phyloP scores from a whole-genome alignment of 116 monocot species.

The Zostera marina region DNA sequence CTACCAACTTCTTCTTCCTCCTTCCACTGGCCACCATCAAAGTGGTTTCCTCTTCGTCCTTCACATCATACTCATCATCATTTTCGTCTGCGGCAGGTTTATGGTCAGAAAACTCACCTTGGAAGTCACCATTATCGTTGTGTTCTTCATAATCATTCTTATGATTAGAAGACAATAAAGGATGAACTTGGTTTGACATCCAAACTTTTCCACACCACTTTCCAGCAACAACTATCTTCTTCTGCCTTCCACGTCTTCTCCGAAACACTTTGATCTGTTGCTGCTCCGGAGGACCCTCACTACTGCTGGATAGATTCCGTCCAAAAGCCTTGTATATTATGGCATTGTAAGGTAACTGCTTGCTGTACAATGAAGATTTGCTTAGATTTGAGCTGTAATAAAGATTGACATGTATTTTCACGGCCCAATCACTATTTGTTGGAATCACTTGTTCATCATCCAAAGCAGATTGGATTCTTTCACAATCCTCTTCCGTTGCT shows the following conservation, averaged over 20 bases:
- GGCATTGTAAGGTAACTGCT: conserved; percentile 83
- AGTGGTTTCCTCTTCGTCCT: background rate
- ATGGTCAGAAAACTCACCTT: background rate
- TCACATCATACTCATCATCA: conserved; percentile 6
- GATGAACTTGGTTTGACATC: conserved; percentile 95
- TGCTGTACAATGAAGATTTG: conserved; percentile 84
- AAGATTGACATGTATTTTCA: conserved; percentile 85
- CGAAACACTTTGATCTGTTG: conserved; percentile 17
- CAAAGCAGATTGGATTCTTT: conserved; percentile 44
- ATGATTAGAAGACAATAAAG: conserved; percentile 27
- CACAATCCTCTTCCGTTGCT: conserved; percentile 37
- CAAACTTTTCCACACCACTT: conserved; percentile 97
- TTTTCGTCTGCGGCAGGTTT: conserved; percentile 12
- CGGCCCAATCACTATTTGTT: conserved; percentile 74
- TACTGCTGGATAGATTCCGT: conserved; percentile 9
- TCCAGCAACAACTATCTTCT: conserved; percentile 59
- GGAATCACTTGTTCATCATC: conserved; percentile 83
- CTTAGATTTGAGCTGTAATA: conserved; percentile 83
- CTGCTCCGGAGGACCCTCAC: conserved; percentile 23
- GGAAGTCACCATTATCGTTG: conserved; percentile 12
- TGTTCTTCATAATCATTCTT: conserved; percentile 14
- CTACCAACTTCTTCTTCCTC: conserved; percentile 21
- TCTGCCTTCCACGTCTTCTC: conserved; percentile 39
- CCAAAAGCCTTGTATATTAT: conserved; percentile 84
- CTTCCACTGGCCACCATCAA: conserved; percentile 30